Evolutionary conservation across 805 yeast genomes (phyloP), one percentile per base, ranked within the genome.

Genomic region (Yarrowia sp.): DNA sequence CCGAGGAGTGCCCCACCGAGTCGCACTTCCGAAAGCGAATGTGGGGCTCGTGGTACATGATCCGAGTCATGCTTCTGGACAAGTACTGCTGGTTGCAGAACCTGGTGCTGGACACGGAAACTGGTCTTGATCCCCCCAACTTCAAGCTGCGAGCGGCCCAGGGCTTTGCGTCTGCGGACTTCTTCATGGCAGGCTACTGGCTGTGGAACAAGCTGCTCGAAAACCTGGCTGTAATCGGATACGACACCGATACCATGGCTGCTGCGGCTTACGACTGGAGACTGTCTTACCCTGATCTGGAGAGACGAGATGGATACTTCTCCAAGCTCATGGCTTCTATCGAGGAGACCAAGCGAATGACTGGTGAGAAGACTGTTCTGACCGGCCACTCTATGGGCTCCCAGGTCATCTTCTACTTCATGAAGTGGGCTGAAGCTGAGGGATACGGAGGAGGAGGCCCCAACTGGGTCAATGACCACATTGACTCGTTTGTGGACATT

Each of bases 241-340:
- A 95, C 78, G 97, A 91, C 58, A 94, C 97, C 1, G 89, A 91
- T 72, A 91, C 85, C 73, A 92, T 95, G 98, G 75, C 84, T 38
- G 88, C 93, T 67, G 99, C 98, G 0, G 84, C 97, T 0, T 95
- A 95, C 77, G 99, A 95, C 77, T 95, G 99, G 99, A 85, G 99
- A 75, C 83, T 95, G 72, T 89, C 96, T 0, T 95, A 91, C 76
- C 79, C 91, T 63, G 98, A 95, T 76, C 79, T 95, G 67, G 99
- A 95, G 76, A 82, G 83, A 68, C 83, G 99, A 69, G 99, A 95
- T 74, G 87, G 86, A 2, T 95, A 91, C 78, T 95, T 95, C 75
- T 79, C 92, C 13, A 87, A 86, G 73, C 80, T 95, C 69, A 91
- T 92, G 79, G 72, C 79, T 24, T 87, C 86, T 72, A 87, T 94